Evolutionary conservation across 768 basidiomycete species (phyloP).

Genomic region (Lactarius hatsudake): DNA sequence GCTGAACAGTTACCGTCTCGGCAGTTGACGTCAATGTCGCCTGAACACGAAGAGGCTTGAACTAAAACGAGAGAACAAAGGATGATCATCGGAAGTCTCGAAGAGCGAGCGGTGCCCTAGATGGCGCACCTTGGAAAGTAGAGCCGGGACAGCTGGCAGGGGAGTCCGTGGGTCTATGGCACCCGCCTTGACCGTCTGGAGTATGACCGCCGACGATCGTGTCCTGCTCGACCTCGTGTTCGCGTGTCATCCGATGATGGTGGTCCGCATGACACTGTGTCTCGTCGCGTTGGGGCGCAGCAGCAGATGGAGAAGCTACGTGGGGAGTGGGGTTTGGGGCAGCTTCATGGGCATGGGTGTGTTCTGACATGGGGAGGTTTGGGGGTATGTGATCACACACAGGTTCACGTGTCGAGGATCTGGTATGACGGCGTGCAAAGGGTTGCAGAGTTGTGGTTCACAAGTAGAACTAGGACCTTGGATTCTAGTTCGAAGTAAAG

Average conservation of each 20-base stretch:
- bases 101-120: neutral
- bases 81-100: neutral
- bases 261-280: neutral
- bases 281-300: neutral
- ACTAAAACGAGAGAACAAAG: neutral
- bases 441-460: neutral
- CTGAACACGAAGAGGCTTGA: neutral
- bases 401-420: neutral
- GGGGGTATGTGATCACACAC: neutral
- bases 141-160: neutral
- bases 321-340: neutral
- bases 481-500: neutral
- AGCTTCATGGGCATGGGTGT: neutral
- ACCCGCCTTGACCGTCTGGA: constrained; percentile 17
- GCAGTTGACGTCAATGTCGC: neutral
- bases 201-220: constrained; percentile 11
- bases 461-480: neutral
- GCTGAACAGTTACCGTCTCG: neutral
- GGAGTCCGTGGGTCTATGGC: constrained; percentile 9
- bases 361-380: neutral
- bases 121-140: neutral
- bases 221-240: neutral
- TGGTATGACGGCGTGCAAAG: neutral
- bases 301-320: neutral
- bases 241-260: constrained; percentile 1